Evolutionary conservation across 2,329 filamentous ascomycete genomes (phyloP).

Genomic region (Nannizziopsis arthrosporioides): DNA sequence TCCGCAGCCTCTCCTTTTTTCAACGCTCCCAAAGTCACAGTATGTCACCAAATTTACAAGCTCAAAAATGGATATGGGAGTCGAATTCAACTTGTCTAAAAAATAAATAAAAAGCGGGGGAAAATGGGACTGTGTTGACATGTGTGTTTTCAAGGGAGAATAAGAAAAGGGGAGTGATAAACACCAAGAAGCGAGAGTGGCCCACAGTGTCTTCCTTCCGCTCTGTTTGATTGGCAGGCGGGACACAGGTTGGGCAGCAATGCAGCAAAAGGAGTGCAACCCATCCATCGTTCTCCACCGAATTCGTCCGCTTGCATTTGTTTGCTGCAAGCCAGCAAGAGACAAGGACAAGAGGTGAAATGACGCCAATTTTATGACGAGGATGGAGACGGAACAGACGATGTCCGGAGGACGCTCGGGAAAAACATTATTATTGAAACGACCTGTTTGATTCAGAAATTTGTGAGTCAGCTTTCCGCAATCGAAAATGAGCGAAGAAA

Average conservation of each 20-base stretch:
- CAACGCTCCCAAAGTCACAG: no score
- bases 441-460: neutral
- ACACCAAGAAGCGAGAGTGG: no score
- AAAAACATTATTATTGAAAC: neutral
- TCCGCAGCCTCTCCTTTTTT: no score
- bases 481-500: neutral
- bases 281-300: neutral
- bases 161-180: no score
- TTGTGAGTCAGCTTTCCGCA: conserved; percentile 7
- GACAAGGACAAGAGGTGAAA: no score
- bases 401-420: neutral
- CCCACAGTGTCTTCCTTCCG: neutral
- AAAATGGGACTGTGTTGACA: no score
- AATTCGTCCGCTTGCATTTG: neutral
- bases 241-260: conserved; percentile 14
- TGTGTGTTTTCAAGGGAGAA: no score
- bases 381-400: conserved; percentile 6
- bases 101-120: no score
- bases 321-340: no score
- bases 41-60: no score
- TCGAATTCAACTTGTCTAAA: no score
- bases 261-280: conserved; percentile 10
- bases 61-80: no score
- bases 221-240: neutral
- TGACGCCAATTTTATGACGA: neutral